Evolutionary conservation across 352 stramenopile genomes (phyloP).

Genomic region (Phytopythium oedochilum): DNA sequence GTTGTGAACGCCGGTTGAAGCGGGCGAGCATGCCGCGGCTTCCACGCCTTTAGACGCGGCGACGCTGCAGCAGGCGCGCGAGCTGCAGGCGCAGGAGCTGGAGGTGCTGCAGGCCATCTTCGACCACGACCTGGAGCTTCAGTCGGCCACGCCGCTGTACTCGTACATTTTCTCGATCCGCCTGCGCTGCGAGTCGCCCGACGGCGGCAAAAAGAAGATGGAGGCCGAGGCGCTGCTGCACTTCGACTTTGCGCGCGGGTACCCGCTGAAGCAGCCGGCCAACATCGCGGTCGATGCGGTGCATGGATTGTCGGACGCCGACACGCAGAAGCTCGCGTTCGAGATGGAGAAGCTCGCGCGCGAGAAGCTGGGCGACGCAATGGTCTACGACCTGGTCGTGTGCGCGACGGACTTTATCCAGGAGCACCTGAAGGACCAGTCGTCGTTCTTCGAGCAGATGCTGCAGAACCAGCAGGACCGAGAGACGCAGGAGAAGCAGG

Average conservation of each 20-base stretch:
- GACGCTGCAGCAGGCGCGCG: constrained; percentile 40
- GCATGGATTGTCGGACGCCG: constrained; percentile 64
- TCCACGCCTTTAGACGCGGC: constrained; percentile 26
- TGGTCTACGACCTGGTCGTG: constrained; percentile 81
- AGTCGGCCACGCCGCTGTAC: constrained; percentile 78
- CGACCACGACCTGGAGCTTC: constrained; percentile 57
- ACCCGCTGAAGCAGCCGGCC: constrained; percentile 58
- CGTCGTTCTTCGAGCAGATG: constrained; percentile 88
- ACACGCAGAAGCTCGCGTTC: constrained; percentile 47
- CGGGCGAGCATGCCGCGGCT: neutral
- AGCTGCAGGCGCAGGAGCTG: constrained; percentile 76
- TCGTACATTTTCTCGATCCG: constrained; percentile 80
- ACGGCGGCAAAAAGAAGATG: constrained; percentile 16
- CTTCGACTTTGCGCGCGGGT: constrained; percentile 64
- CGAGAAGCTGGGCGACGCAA: constrained; percentile 70
- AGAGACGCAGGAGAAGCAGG: constrained; percentile 56
- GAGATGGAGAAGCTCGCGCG: constrained; percentile 53
- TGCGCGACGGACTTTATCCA: constrained; percentile 80
- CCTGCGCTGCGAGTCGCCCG: constrained; percentile 48
- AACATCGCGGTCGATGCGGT: constrained; percentile 67
- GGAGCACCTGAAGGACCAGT: constrained; percentile 78
- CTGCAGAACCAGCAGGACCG: constrained; percentile 70
- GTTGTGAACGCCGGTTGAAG: neutral
- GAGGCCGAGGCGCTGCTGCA: constrained; percentile 68
- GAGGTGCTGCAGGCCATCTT: constrained; percentile 83